A percentile compares a stretch with the other conserved stretches of the same genome.
Conservation (phyloP, 352 stramenopile species). For the Phytophthora palmivora region DNA sequence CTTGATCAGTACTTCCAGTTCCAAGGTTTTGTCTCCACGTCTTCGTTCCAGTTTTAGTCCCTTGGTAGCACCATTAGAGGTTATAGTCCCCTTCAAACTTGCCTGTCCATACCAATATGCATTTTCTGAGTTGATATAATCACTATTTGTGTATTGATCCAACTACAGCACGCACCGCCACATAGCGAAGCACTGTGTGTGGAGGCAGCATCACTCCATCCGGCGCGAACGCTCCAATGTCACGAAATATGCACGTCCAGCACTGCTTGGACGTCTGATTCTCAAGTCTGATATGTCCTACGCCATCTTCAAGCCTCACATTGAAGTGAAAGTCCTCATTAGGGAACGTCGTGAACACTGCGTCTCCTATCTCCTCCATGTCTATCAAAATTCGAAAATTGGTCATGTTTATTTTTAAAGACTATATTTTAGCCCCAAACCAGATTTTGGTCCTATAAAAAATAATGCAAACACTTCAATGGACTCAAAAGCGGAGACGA, state of each 20-base stretch:
- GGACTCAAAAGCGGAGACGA: no score
- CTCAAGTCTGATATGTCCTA: slow-evolving; percentile 16
- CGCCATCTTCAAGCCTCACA: slow-evolving; percentile 6
- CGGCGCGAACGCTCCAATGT: slow-evolving; percentile 17
- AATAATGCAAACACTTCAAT: no score
- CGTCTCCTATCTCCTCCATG: slow-evolving; percentile 29
- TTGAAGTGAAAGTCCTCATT: slow-evolving; percentile 28
- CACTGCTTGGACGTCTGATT: slow-evolving; percentile 12
- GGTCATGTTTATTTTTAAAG: no score
- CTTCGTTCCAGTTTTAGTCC: slow-evolving; percentile 6
- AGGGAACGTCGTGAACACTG: slow-evolving; percentile 21
- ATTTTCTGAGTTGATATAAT: neutral
- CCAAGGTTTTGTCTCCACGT: slow-evolving; percentile 14
- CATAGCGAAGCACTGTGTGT: slow-evolving; percentile 25
- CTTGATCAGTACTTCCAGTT: slow-evolving; percentile 23
- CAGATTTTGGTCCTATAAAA: no score
- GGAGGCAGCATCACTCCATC: slow-evolving; percentile 14
- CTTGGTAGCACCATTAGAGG: neutral
- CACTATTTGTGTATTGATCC: neutral
- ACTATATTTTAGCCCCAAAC: no score
- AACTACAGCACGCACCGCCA: slow-evolving; percentile 17
- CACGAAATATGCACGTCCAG: slow-evolving; percentile 19
- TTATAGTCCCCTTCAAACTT: slow-evolving; percentile 22
- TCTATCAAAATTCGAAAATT: slow-evolving; percentile 8
- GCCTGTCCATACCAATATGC: neutral